Evolutionary conservation across 2,329 filamentous ascomycete genomes (phyloP).

Genomic region (Cercospora brassicicola): DNA sequence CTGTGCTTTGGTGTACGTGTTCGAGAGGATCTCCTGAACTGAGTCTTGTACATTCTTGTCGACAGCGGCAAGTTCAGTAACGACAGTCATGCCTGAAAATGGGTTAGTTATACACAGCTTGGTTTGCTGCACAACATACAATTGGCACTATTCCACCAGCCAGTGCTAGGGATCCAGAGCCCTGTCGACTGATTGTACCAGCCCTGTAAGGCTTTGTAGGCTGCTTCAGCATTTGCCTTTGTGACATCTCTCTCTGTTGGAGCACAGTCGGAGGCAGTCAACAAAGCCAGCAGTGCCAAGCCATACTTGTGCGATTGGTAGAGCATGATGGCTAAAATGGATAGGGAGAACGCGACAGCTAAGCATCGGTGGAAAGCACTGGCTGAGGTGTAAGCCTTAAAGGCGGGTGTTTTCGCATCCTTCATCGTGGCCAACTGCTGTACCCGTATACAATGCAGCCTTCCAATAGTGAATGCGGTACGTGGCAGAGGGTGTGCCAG

Average conservation of each 20-base stretch:
- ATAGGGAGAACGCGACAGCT: not conserved
- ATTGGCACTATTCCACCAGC: slow-evolving; percentile 39
- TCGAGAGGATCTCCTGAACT: slow-evolving; percentile 22
- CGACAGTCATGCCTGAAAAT: slow-evolving; percentile 30
- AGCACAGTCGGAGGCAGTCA: slow-evolving; percentile 12
- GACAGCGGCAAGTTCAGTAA: slow-evolving; percentile 33
- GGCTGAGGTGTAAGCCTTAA: not conserved
- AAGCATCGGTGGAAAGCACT: not conserved
- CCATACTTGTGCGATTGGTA: slow-evolving; percentile 2
- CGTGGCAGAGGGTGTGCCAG: not conserved
- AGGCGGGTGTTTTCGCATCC: not conserved
- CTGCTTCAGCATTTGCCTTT: slow-evolving; percentile 27
- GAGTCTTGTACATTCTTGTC: slow-evolving; percentile 26
- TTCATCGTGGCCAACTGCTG: slow-evolving; percentile 3
- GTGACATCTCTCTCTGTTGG: slow-evolving; percentile 26
- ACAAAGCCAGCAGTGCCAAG: slow-evolving; percentile 8
- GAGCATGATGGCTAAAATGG: slow-evolving; percentile 9
- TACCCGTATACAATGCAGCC: not conserved
- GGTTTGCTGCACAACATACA: slow-evolving; percentile 19
- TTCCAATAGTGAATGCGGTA: not conserved
- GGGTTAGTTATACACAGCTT: not conserved
- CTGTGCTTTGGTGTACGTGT: slow-evolving; percentile 32
- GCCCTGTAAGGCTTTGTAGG: slow-evolving; percentile 31
- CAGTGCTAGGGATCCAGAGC: slow-evolving; percentile 36
- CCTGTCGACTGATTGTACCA: slow-evolving; percentile 38